phyloP scores from a whole-genome alignment of 768 basidiomycete species.

The Calocybe gangraenosa region DNA sequence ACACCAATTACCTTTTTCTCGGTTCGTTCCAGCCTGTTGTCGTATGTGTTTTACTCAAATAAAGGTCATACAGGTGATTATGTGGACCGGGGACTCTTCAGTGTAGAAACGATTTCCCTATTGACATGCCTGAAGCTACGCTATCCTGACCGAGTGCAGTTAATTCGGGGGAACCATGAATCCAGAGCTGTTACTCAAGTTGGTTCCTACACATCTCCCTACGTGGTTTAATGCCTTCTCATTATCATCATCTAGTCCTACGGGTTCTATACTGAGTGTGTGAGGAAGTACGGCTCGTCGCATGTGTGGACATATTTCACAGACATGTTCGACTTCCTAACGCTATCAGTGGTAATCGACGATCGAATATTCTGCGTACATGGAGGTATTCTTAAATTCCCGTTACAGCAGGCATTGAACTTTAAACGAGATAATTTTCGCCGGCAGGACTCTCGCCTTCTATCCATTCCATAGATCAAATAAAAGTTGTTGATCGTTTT shows the following conservation, averaged over 20 bases:
- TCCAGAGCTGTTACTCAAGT: conserved; percentile 97
- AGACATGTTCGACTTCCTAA: conserved; percentile 99
- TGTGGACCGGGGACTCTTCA: conserved; percentile 96
- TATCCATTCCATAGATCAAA: conserved; percentile 98
- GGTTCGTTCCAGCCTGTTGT: conserved; percentile 54
- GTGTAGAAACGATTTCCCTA: conserved; percentile 97
- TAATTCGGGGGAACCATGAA: conserved; percentile 98
- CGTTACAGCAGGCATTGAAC: conserved; percentile 10
- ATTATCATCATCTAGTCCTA: conserved; percentile 67
- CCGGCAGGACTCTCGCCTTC: conserved; percentile 87
- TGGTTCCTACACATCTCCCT: conserved; percentile 28
- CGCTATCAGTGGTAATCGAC: conserved; percentile 96
- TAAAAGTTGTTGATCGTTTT: conserved; percentile 98
- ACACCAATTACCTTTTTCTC: conserved; percentile 98
- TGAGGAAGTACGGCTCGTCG: conserved; percentile 93
- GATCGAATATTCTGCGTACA: conserved; percentile 99
- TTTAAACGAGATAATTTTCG: conserved; percentile 10
- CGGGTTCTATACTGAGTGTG: conserved; percentile 98
- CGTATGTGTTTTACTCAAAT: conserved; percentile 13
- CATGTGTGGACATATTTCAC: conserved; percentile 99
- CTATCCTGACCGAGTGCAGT: conserved; percentile 93
- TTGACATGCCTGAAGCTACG: conserved; percentile 95
- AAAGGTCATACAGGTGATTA: conserved; percentile 90
- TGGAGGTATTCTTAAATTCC: conserved; percentile 58
- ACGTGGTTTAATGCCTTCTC: conserved; percentile 18